These are phyloP conservation scores for Alloteropsis semialata DNA, from an alignment of 176 grass and related monocot genomes.

Conservation along the genomic window DNA sequence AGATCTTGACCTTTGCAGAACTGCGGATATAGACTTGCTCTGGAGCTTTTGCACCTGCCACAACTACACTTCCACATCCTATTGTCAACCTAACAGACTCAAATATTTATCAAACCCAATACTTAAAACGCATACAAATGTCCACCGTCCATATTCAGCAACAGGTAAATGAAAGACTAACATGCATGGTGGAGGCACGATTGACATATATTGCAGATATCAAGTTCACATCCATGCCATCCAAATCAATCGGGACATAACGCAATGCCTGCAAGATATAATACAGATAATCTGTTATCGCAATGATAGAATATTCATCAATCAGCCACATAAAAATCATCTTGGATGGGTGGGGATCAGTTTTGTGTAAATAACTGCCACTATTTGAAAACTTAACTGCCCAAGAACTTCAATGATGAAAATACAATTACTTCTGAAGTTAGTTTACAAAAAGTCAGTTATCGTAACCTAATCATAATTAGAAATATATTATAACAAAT, in stretches of 20 bases:
- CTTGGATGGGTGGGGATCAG: not conserved
- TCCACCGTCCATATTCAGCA: not conserved
- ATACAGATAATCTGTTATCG: conserved; percentile 19
- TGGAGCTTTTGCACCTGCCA: not conserved
- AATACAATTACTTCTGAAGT: not conserved
- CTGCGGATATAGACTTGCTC: not conserved
- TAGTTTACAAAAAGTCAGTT: not conserved
- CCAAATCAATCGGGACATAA: conserved; percentile 34
- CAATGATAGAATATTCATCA: not conserved
- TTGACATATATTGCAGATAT: conserved; percentile 72
- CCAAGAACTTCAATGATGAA: conserved; percentile 12
- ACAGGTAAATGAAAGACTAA: conserved; percentile 39
- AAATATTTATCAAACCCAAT: not conserved
- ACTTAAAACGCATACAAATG: not conserved
- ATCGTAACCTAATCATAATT: not conserved
- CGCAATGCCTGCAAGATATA: conserved; percentile 66
- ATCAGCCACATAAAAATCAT: not conserved
- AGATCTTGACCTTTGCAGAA: not conserved
- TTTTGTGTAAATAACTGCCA: not conserved
- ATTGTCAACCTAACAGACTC: not conserved
- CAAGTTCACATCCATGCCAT: conserved; percentile 54
- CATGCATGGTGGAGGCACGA: conserved; percentile 88
- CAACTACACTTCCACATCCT: not conserved
- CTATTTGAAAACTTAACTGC: not conserved
- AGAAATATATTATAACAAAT: not conserved